These are phyloP conservation scores for Petasospora fabianii DNA, from an alignment of 1,139 yeast genomes.

Conservation along the genomic window DNA sequence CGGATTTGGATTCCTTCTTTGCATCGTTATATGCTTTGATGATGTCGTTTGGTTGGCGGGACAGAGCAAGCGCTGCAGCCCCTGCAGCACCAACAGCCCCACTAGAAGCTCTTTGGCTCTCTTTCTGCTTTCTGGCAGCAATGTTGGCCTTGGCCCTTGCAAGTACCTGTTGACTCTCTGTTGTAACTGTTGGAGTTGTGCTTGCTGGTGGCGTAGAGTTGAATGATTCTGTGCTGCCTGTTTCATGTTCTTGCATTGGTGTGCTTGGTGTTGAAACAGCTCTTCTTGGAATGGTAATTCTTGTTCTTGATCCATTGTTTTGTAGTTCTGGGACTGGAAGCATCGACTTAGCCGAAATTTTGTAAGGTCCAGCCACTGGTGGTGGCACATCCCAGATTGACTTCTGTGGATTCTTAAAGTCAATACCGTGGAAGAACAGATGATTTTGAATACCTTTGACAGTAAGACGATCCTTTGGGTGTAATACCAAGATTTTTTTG, in stretches of 20 bases:
- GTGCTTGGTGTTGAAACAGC: slow-evolving; percentile 32
- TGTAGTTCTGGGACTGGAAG: slow-evolving; percentile 35
- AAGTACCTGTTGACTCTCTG: slow-evolving; percentile 26
- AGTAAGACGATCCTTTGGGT: slow-evolving; percentile 70
- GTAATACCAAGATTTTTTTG: slow-evolving; percentile 58
- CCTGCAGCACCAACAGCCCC: slow-evolving; percentile 36
- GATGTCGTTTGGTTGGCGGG: slow-evolving; percentile 27
- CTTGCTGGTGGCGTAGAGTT: slow-evolving; percentile 17
- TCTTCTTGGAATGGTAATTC: slow-evolving; percentile 30
- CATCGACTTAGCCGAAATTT: slow-evolving; percentile 43
- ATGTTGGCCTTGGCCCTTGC: slow-evolving; percentile 25
- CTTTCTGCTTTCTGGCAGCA: slow-evolving; percentile 26
- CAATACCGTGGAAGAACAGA: slow-evolving; percentile 63
- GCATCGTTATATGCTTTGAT: slow-evolving; percentile 20
- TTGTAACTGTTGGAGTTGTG: slow-evolving; percentile 23
- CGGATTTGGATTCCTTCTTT: slow-evolving; percentile 10
- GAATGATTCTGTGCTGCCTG: slow-evolving; percentile 7
- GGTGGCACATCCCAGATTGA: slow-evolving; percentile 66
- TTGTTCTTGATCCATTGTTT: slow-evolving; percentile 18
- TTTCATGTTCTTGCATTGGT: slow-evolving; percentile 12
- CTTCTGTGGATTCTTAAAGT: slow-evolving; percentile 56
- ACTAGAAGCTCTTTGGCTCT: slow-evolving; percentile 12
- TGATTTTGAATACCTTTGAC: slow-evolving; percentile 72
- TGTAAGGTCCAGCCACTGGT: slow-evolving; percentile 78
- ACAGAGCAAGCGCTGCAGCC: slow-evolving; percentile 34